These are phyloP conservation scores for Zygosaccharomyces pseudobailii DNA, from an alignment of 1,139 yeast species.

Conservation along the genomic window DNA sequence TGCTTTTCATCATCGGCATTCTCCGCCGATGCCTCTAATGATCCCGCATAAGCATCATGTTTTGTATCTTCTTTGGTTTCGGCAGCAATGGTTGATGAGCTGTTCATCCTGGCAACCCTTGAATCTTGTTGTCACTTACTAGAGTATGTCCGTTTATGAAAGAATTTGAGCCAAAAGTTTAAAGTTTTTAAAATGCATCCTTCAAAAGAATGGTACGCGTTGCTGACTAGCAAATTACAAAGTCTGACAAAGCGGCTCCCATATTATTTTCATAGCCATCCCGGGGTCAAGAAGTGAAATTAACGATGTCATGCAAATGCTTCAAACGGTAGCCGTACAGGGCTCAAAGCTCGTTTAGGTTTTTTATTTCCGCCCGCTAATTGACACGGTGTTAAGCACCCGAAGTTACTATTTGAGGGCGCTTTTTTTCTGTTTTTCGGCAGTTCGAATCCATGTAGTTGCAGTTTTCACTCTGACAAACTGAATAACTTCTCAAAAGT, in stretches of 20 bases:
- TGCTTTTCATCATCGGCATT: background rate
- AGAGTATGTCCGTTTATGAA: no score
- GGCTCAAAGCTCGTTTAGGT: background rate
- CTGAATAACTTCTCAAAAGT: no score
- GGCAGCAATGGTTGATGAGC: conserved; percentile 2
- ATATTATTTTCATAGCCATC: no score
- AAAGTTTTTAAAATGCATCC: no score
- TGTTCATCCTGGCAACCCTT: background rate
- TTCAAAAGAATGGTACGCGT: no score
- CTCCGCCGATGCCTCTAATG: background rate
- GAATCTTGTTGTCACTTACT: no score
- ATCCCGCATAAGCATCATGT: background rate
- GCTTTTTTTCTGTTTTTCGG: background rate
- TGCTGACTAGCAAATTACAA: background rate
- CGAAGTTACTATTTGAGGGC: background rate
- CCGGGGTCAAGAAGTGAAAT: no score
- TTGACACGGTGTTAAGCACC: background rate
- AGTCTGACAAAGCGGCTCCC: background rate
- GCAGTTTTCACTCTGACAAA: no score
- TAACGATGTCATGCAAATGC: background rate
- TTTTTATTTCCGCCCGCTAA: background rate
- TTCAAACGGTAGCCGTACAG: background rate
- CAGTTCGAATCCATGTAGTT: background rate
- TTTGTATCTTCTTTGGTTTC: background rate
- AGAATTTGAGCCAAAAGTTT: no score